phyloP scores from a whole-genome alignment of 2,329 filamentous ascomycete genomes.

The Aureobasidium leucospermi region DNA sequence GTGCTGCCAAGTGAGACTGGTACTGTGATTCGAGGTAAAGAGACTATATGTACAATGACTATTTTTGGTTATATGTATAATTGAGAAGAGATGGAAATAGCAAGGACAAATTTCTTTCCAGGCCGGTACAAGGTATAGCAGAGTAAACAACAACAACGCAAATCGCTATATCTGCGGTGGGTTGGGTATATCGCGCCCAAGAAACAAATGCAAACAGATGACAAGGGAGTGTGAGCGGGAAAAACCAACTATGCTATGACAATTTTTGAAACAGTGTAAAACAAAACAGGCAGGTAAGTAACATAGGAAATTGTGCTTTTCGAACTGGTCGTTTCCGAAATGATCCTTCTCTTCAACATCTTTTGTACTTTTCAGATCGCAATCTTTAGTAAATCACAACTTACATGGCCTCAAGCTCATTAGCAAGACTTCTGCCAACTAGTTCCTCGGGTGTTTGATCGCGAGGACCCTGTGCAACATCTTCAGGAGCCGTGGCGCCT shows the following conservation, averaged over 20 bases:
- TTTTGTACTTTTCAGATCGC: background rate
- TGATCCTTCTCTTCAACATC: background rate
- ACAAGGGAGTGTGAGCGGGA: background rate
- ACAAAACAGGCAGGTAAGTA: background rate
- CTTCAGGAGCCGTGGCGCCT: constrained; percentile 17
- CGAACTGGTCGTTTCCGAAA: background rate
- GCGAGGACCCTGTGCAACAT: constrained; percentile 18
- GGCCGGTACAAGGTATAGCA: background rate
- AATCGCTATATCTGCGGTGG: background rate
- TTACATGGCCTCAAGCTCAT: constrained; percentile 19
- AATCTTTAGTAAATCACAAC: background rate
- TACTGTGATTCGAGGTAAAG: background rate
- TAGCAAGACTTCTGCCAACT: constrained; percentile 21
- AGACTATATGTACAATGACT: background rate
- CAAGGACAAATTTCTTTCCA: background rate
- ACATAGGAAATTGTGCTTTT: constrained; percentile 5
- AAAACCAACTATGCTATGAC: background rate
- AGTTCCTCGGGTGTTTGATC: constrained; percentile 13
- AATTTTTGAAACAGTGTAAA: background rate
- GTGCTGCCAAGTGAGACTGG: background rate
- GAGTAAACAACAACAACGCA: background rate
- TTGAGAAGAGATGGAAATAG: background rate
- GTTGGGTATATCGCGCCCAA: constrained; percentile 17
- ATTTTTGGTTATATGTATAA: background rate
- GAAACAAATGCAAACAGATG: background rate